Conservation (phyloP, 805 yeast genomes). For the Pichia rugopelliculosa region DNA sequence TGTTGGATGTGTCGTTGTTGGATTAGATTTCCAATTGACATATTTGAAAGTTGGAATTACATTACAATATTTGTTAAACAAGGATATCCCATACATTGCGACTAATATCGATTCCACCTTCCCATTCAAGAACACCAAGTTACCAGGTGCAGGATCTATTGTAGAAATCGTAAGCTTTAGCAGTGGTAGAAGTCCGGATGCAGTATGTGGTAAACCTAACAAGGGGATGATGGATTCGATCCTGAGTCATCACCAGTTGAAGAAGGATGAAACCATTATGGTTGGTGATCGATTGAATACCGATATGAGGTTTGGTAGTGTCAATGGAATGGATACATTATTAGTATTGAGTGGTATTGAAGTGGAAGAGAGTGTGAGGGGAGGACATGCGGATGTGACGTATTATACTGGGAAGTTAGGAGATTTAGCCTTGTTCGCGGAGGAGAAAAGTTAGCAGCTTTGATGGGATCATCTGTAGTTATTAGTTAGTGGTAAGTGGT, state of each 20-base stretch:
- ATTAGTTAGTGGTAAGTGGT: too few species aligned
- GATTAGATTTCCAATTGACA: slow-evolving; percentile 69
- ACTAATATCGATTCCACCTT: slow-evolving; percentile 93
- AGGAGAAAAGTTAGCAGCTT: too few species aligned
- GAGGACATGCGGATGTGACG: slow-evolving; percentile 44
- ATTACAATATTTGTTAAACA: slow-evolving; percentile 67
- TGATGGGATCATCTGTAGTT: too few species aligned
- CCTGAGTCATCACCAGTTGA: slow-evolving; percentile 53
- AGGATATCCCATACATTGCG: slow-evolving; percentile 69
- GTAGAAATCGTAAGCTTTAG: slow-evolving; percentile 70
- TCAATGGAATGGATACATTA: slow-evolving; percentile 80
- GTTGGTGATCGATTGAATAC: slow-evolving; percentile 94
- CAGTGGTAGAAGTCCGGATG: slow-evolving; percentile 67
- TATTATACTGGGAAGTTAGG: slow-evolving; percentile 68
- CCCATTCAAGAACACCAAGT: slow-evolving; percentile 76
- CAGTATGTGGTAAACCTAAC: slow-evolving; percentile 86
- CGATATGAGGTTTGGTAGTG: slow-evolving; percentile 85
- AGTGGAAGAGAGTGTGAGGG: slow-evolving; percentile 52
- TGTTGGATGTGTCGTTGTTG: slow-evolving; percentile 88
- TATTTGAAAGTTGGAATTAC: slow-evolving; percentile 78
- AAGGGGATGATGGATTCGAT: slow-evolving; percentile 87
- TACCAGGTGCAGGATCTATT: slow-evolving; percentile 95
- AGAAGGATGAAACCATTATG: slow-evolving; percentile 68
- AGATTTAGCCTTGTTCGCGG: slow-evolving; percentile 52
- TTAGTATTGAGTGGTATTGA: slow-evolving; percentile 91